Base-by-base conservation (phyloP, 2,329 filamentous ascomycete species). In the Davidsoniella australis region DNA sequence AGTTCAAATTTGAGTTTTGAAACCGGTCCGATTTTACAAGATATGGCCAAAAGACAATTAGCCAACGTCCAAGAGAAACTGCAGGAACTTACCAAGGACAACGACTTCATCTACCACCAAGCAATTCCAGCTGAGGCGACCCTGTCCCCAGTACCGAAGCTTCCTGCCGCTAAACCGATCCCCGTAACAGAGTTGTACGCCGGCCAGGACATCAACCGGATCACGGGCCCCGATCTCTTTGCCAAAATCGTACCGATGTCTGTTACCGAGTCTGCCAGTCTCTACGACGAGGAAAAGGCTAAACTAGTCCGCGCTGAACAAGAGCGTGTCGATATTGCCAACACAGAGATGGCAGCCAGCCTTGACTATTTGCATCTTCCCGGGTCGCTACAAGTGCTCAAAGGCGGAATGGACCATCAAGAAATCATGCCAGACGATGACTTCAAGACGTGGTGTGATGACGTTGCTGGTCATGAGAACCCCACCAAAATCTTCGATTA, bases 241-340 rank as follows among this genome's bases (percentile, higher is more conserved):
- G 80, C 91, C 56, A 94, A 94, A 63, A 94, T 98, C 53, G 85
- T 96, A 2, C 91, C 91, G 0, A 82, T 96, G 68, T 84, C 87
- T 2, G 89, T 98, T 1, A 98, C 91, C 0, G 89, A 98, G 63
- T 93, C 86, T 20, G 91, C 91, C 10, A 96, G 91, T 67, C 67
- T 96, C 58, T 98, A 98, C 62, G 91, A 96, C 55, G 91, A 98
- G 64, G 91, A 98, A 63, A 98, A 98, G 66, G 91, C 91, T 10
- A 96, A 98, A 63, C 67, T 98, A 51, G 80, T 95, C 39, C 78
- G 91, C 51, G 89, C 89, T 2, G 93, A 98, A 65, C 87, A 86
- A 0, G 91, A 98, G 63, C 80, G 85, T 56, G 88, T 94, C 1
- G 89, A 96, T 58, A 80, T 82, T 33, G 89, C 91, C 14, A 93